These are phyloP conservation scores for Brassica balearica DNA, from an alignment of 441 rosid species.

Conservation along the genomic window DNA sequence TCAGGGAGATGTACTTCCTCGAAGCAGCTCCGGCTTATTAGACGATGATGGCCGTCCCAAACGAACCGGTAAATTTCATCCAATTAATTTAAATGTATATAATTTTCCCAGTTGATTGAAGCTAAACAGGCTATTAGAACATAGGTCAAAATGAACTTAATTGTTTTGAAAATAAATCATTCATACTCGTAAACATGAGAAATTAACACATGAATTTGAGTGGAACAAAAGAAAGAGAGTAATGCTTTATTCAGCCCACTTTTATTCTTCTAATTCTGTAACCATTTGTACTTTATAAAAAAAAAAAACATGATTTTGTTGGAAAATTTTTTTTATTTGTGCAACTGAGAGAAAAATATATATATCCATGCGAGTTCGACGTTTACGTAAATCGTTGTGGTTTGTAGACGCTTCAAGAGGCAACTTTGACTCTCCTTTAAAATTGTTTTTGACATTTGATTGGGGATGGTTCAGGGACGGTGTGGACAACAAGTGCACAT, in stretches of 20 bases:
- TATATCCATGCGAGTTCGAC: background rate
- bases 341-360: no score
- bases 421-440: background rate
- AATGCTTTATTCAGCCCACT: background rate
- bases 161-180: constrained; percentile 4
- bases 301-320: background rate
- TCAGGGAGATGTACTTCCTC: constrained; percentile 46
- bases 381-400: background rate
- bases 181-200: background rate
- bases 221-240: background rate
- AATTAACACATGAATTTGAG: background rate
- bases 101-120: background rate
- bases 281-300: background rate
- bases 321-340: background rate
- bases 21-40: constrained; percentile 54
- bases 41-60: constrained; percentile 85
- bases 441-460: background rate
- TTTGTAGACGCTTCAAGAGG: background rate
- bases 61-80: constrained; percentile 60
- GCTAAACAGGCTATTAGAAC: background rate
- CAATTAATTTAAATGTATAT: background rate
- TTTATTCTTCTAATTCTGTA: constrained; percentile 1
- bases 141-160: background rate
- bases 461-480: constrained; percentile 54
- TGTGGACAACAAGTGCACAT: constrained; percentile 94